Conservation (phyloP, 257 asterid species). For the Echium plantagineum region DNA sequence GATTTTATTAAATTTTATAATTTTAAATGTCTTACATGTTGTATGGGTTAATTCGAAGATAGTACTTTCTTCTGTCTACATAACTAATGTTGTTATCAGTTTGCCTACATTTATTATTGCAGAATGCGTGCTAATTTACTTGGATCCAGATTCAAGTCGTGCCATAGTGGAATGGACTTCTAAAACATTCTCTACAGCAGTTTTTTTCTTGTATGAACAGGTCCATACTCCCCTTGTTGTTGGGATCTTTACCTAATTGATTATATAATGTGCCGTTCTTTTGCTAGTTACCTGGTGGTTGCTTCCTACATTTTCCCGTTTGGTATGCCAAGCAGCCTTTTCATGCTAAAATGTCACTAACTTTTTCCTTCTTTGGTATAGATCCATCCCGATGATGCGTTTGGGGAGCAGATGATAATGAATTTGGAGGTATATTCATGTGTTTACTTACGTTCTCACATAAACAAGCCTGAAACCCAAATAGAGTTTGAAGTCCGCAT, state of each 20-base stretch:
- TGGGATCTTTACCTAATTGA: constrained; percentile 1
- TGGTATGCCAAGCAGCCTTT: not conserved
- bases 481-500: constrained; percentile 1
- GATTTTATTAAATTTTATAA: too few species aligned
- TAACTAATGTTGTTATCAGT: constrained; percentile 74
- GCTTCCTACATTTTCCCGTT: not conserved
- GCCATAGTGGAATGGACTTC: constrained; percentile 84
- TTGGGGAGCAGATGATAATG: constrained; percentile 94
- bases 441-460: constrained; percentile 2
- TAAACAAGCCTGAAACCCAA: not conserved
- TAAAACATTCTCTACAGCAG: constrained; percentile 71
- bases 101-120: constrained; percentile 99
- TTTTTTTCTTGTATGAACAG: constrained; percentile 93
- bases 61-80: not conserved
- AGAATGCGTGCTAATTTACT: constrained; percentile 95
- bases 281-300: constrained; percentile 1
- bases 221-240: constrained; percentile 9
- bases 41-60: too few species aligned
- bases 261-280: constrained; percentile 6
- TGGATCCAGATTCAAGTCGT: constrained; percentile 84
- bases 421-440: constrained; percentile 70
- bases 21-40: not conserved
- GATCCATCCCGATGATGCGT: constrained; percentile 98
- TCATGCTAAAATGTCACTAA: not conserved
- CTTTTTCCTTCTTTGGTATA: constrained; percentile 14